Evolutionary conservation across 805 yeast species (phyloP), one percentile per base, ranked within the genome.

Genomic region (Yamadazyma olivae): DNA sequence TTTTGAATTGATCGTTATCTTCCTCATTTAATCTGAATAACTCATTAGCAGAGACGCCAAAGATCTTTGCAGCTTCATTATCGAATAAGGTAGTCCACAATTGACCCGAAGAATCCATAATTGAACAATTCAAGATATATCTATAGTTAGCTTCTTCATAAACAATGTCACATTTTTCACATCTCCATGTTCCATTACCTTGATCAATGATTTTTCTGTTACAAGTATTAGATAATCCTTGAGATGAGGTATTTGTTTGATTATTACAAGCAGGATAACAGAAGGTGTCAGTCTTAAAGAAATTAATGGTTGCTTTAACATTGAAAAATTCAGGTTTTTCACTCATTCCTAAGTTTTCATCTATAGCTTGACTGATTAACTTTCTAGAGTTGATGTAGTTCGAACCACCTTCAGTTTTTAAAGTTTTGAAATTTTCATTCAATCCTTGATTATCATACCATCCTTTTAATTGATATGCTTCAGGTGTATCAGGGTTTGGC

Each of bases 401-500:
- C 15, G 56, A 51, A 2, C 66, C 41, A 3, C 63, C 43, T 46
- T 81, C 89, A 5, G 65, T 57, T 51, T 77, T 80, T 54, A 87
- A 59, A 8, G 80, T 66, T 48, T 76, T 75, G 66, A 85, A 89
- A 26, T 58, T 62, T 38, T 78, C 79, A 36, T 67, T 61, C 16
- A 72, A 71, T 26, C 96, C 97, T 48, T 75, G 79, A 27, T 83
- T 75, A 53, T 88, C 95, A 53, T 79, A 93, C 99, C 99, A 93
- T 5, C 98, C 98, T 59, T 88, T 87, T 48, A 93, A 73, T 36
- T 77, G 73, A 57, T 79, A 88, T 3, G 97, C 91, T 57, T 88
- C 96, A 14, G 86, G 81, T 16, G 85, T 75, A 54, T 90, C 96
- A 2, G 99, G 99, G 51, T 87, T 86, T 9, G 85, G 73, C 24